phyloP scores from a whole-genome alignment of 805 yeast genomes.

The Schwanniomyces vanrijiae region DNA sequence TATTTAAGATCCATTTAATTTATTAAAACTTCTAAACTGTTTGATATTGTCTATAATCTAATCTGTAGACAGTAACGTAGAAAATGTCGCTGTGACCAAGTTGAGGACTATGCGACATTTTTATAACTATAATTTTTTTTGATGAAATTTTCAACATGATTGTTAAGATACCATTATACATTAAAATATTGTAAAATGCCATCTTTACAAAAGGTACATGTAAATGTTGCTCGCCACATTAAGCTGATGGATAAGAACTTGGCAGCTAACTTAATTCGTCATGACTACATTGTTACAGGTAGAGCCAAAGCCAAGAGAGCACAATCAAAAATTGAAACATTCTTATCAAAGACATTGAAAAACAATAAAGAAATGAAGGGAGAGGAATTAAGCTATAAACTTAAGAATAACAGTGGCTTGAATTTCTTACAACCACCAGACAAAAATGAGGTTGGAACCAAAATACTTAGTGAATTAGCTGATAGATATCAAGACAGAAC shows the following conservation, averaged over 20 bases:
- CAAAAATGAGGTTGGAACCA: slow-evolving; percentile 47
- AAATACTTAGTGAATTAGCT: slow-evolving; percentile 63
- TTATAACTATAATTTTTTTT: neutral
- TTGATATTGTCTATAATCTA: no score
- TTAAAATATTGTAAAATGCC: slow-evolving; percentile 26
- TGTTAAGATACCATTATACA: neutral
- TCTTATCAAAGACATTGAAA: slow-evolving; percentile 31
- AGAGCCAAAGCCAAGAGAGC: slow-evolving; percentile 45
- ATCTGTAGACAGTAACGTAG: neutral
- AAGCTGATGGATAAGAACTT: slow-evolving; percentile 46
- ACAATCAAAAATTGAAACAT: slow-evolving; percentile 39
- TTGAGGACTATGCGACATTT: neutral
- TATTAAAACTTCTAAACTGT: neutral
- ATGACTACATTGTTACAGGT: slow-evolving; percentile 44
- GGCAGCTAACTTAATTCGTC: slow-evolving; percentile 43
- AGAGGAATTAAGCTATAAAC: slow-evolving; percentile 12
- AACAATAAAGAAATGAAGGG: slow-evolving; percentile 20
- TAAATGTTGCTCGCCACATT: slow-evolving; percentile 42
- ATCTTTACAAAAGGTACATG: slow-evolving; percentile 40
- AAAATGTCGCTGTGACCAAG: neutral
- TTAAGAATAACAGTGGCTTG: slow-evolving; percentile 15
- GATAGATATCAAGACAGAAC: slow-evolving; percentile 61
- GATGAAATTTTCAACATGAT: neutral
- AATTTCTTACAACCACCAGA: slow-evolving; percentile 51
- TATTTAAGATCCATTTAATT: neutral